Evolutionary conservation across 129 eudicot genomes (phyloP).

Genomic region (Tagetes patula): DNA sequence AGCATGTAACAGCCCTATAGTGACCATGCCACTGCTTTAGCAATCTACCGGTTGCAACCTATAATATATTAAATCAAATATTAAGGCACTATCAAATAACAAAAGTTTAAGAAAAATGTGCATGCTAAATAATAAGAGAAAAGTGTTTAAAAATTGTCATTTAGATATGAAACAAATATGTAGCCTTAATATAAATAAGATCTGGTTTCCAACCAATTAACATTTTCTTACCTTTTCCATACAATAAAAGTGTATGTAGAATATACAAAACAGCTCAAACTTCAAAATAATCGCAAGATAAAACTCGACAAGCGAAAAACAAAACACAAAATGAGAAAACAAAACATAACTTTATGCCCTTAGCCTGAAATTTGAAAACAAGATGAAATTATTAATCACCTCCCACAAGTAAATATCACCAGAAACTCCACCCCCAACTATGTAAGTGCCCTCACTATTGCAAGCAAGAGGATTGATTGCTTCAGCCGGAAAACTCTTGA

Average conservation of each 20-base stretch:
- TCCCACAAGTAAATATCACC: slow-evolving; percentile 87
- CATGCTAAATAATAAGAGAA: background rate
- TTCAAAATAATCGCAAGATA: background rate
- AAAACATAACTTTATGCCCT: background rate
- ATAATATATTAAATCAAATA: background rate
- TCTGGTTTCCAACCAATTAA: slow-evolving; percentile 1
- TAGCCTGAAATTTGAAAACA: background rate
- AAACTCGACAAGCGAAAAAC: background rate
- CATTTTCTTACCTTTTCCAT: background rate
- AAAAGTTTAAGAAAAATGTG: background rate
- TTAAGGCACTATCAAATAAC: slow-evolving; percentile 6
- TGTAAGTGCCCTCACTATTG: slow-evolving; percentile 62
- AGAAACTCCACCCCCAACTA: slow-evolving; percentile 69
- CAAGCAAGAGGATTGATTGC: slow-evolving; percentile 63
- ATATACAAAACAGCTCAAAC: background rate
- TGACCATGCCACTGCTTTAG: slow-evolving; percentile 94
- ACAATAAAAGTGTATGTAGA: background rate
- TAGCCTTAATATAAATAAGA: background rate
- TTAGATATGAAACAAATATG: background rate
- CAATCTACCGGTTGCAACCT: slow-evolving; percentile 85
- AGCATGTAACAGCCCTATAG: slow-evolving; percentile 73
- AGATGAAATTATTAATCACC: slow-evolving; percentile 34
- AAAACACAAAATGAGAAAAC: background rate
- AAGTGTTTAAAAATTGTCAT: background rate
- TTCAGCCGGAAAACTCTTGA: slow-evolving; percentile 87